Evolutionary conservation across 495 filamentous ascomycete species (phyloP).

Genomic region (Xylaria venustula): DNA sequence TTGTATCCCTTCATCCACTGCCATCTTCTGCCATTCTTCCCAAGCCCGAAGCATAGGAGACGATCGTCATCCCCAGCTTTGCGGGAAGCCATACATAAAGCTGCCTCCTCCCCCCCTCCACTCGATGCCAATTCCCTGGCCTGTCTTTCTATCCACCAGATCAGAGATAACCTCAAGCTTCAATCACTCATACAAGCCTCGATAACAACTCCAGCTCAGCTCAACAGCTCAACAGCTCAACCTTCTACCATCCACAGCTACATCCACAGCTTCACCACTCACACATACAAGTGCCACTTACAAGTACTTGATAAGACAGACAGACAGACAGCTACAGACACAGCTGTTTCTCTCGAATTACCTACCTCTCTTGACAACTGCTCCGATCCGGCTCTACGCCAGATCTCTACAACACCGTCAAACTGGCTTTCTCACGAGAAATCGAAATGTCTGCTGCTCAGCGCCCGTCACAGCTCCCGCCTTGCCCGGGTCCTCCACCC

Average conservation of each 20-base stretch:
- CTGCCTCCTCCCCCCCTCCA: constrained; percentile 33
- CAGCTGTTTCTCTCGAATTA: neutral
- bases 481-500: constrained; percentile 81
- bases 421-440: constrained; percentile 55
- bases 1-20: constrained; percentile 17
- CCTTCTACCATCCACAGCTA: neutral
- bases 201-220: neutral
- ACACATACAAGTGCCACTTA: too few relatives aligned
- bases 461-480: constrained; percentile 71
- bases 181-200: constrained; percentile 14
- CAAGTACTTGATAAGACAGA: neutral
- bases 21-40: constrained; percentile 22
- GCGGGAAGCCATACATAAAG: constrained; percentile 46
- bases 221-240: neutral
- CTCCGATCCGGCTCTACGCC: neutral
- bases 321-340: neutral
- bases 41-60: constrained; percentile 8
- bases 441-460: constrained; percentile 43
- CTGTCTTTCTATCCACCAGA: constrained; percentile 30
- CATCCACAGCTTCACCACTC: neutral
- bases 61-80: constrained; percentile 16
- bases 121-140: constrained; percentile 10
- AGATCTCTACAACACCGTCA: constrained; percentile 33
- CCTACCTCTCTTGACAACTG: neutral
- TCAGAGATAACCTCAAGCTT: constrained; percentile 21